Conservation (phyloP, 495 filamentous ascomycete species). For the Lasiosphaeriaceae sp. region DNA sequence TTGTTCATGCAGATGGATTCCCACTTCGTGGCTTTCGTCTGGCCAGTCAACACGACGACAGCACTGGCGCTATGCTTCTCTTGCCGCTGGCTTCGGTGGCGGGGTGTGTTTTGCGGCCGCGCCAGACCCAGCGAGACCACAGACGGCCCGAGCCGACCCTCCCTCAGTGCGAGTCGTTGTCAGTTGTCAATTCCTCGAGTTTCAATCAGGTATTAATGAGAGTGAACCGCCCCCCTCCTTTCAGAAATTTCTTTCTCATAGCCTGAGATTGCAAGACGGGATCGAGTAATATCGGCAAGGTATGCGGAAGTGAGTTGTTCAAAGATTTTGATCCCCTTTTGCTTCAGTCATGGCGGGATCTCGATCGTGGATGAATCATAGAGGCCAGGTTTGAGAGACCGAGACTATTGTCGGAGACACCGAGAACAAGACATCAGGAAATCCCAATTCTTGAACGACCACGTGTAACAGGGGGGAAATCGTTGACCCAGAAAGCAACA, state of each 20-base stretch:
- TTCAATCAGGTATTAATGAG: neutral
- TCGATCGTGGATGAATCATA: neutral
- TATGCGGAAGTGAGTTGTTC: too few relatives aligned
- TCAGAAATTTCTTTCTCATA: neutral
- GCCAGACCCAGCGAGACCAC: neutral
- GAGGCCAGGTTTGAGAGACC: neutral
- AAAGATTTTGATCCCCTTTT: too few relatives aligned
- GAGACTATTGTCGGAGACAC: neutral
- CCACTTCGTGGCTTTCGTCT: conserved; percentile 13
- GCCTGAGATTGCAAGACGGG: neutral
- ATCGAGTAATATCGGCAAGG: too few relatives aligned
- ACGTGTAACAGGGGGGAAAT: neutral
- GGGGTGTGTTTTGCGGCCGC: neutral
- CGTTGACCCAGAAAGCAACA: neutral
- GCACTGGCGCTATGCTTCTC: conserved; percentile 13
- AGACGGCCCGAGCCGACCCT: conserved; percentile 1
- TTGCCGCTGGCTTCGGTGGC: conserved; percentile 5
- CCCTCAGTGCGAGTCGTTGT: neutral
- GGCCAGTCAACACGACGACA: conserved; percentile 19
- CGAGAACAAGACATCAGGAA: neutral
- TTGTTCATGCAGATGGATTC: conserved; percentile 12
- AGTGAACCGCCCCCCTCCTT: neutral
- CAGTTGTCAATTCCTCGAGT: conserved; percentile 5
- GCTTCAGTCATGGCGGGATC: too few relatives aligned
- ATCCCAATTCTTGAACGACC: neutral